phyloP scores from a whole-genome alignment of 208 protist genomes.

The Leishmania tropica region DNA sequence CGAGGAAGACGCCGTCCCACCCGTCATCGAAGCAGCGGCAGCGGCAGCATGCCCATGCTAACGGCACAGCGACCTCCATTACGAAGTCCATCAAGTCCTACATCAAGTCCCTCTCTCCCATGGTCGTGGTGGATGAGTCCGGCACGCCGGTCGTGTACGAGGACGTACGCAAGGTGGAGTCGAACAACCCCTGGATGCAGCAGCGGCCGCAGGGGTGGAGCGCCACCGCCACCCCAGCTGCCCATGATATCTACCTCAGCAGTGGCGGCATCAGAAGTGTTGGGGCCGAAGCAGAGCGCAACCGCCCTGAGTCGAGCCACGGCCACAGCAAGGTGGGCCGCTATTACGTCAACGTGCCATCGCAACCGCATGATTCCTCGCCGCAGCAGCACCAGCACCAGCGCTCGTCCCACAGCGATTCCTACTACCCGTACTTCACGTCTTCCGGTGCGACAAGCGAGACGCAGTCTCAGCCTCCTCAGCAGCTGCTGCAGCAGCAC shows the following conservation, averaged over 20 bases:
- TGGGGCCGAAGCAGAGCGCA: background rate
- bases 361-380: background rate
- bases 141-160: constrained; percentile 2
- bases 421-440: constrained; percentile 9
- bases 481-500: constrained; percentile 1
- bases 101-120: constrained; percentile 11
- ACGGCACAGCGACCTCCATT: background rate
- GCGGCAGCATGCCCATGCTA: background rate
- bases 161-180: constrained; percentile 2
- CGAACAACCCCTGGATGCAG: background rate
- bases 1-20: background rate
- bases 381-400: background rate
- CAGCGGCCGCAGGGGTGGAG: background rate
- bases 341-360: background rate
- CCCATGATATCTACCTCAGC: constrained; percentile 6
- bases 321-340: background rate
- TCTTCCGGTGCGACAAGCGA: constrained; percentile 2
- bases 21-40: background rate
- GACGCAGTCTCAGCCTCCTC: background rate
- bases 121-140: constrained; percentile 5
- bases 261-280: background rate
- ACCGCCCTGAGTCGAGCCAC: background rate
- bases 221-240: background rate
- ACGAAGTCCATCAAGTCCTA: constrained; percentile 1
- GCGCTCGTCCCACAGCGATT: background rate